These are phyloP conservation scores for Leersia perrieri DNA, from an alignment of 176 grass and related monocot genomes.

Conservation along the genomic window DNA sequence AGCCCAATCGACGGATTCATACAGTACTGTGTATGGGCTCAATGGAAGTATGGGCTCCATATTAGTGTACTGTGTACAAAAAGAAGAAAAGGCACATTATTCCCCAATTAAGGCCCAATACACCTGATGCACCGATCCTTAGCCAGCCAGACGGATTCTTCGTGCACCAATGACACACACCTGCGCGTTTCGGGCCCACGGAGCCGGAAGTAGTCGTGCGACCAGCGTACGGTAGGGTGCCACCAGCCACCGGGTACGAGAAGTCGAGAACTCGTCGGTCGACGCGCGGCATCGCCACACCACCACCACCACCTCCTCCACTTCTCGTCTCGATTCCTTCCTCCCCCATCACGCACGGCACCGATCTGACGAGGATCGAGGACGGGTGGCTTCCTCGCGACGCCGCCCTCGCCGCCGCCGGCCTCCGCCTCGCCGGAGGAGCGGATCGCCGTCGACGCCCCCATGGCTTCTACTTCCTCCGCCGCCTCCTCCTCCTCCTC, in stretches of 20 bases:
- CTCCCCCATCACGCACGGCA: not conserved
- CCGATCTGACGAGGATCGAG: constrained; percentile 51
- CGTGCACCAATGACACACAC: not conserved
- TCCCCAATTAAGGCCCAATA: not conserved
- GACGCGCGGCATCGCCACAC: constrained; percentile 45
- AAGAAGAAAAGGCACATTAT: not conserved
- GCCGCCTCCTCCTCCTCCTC: constrained; percentile 49
- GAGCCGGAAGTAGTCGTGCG: not conserved
- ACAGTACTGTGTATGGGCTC: no score
- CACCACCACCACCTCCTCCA: not conserved
- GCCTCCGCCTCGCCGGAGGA: not conserved
- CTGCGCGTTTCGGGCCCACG: not conserved
- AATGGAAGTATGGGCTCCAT: not conserved
- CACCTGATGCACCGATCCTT: not conserved
- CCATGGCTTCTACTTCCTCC: constrained; percentile 51
- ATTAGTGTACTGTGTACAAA: no score
- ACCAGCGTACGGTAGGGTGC: not conserved
- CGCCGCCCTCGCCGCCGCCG: not conserved
- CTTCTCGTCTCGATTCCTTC: not conserved
- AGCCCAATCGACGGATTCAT: no score
- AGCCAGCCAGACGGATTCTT: not conserved
- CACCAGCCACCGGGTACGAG: no score
- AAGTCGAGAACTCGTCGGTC: no score
- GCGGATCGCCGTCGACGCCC: not conserved
- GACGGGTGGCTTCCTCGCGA: not conserved